Conservation (phyloP, 305 asterid species). For the Solanum aculeatissimum region DNA sequence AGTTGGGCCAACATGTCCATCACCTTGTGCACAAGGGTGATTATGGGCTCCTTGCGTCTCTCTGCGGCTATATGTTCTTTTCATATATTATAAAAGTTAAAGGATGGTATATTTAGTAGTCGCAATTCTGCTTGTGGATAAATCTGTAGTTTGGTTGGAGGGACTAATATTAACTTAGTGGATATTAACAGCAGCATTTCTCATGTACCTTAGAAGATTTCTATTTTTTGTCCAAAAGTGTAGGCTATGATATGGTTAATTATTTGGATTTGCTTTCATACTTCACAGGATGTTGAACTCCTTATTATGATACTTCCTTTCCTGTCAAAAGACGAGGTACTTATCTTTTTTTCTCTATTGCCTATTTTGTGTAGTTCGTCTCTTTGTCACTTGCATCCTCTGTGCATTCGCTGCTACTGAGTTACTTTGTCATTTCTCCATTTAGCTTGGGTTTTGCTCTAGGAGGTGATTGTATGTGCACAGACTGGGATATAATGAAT, state of each 20-base stretch:
- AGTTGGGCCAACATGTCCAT: not conserved
- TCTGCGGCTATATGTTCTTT: not conserved
- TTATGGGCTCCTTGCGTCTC: not conserved
- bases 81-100: not conserved
- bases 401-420: not conserved
- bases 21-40: not conserved
- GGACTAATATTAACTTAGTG: not conserved
- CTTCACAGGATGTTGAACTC: slow-evolving; percentile 71
- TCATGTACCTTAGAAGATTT: not conserved
- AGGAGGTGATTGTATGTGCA: not conserved
- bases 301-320: slow-evolving; percentile 73
- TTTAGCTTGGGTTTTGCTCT: not conserved
- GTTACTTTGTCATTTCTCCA: not conserved
- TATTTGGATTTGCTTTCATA: not conserved
- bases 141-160: not conserved
- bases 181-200: not conserved
- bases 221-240: not conserved
- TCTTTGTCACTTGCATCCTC: not conserved
- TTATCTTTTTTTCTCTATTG: slow-evolving; percentile 4
- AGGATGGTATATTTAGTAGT: not conserved
- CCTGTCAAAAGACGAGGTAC: slow-evolving; percentile 85
- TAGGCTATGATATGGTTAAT: not conserved
- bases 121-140: not conserved
- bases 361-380: not conserved
- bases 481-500: not conserved